phyloP scores from a whole-genome alignment of 2,329 filamentous ascomycete genomes.

The Shiraia sp. region DNA sequence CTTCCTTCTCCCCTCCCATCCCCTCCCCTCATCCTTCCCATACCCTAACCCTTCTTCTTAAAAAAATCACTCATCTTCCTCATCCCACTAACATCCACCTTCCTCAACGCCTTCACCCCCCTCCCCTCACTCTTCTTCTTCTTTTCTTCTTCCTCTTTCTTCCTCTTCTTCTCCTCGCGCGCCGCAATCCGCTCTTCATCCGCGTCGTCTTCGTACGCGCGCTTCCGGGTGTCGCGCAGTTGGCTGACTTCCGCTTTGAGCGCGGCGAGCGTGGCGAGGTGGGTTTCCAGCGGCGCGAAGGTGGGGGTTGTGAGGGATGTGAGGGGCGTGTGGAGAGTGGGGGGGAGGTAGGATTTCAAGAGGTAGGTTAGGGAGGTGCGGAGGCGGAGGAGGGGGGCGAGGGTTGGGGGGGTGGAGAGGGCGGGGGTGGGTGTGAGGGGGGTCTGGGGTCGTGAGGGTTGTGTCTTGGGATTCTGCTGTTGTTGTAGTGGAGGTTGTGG shows the following conservation, averaged over 20 bases:
- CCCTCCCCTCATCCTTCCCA: too few relatives aligned
- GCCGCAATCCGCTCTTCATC: constrained; percentile 69
- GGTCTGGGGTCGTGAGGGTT: constrained; percentile 16
- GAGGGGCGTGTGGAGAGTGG: constrained; percentile 50
- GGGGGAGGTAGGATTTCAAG: constrained; percentile 61
- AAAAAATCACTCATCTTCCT: constrained; percentile 97
- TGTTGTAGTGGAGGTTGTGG: constrained; percentile 7
- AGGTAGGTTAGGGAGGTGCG: constrained; percentile 69
- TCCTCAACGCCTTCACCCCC: constrained; percentile 79
- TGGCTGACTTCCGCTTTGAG: constrained; percentile 73
- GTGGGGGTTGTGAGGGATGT: constrained; percentile 54
- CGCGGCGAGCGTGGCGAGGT: constrained; percentile 67
- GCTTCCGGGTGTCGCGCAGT: constrained; percentile 69
- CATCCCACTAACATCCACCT: constrained; percentile 91
- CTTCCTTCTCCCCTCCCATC: too few relatives aligned
- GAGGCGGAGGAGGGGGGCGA: constrained; percentile 65
- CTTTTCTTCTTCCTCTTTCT: constrained; percentile 86
- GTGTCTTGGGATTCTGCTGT: constrained; percentile 26
- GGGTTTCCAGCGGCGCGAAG: constrained; percentile 72
- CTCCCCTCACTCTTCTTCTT: constrained; percentile 78
- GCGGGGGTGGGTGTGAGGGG: constrained; percentile 14
- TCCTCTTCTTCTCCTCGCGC: constrained; percentile 78
- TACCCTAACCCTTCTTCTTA: constrained; percentile 39
- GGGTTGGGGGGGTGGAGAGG: constrained; percentile 43
- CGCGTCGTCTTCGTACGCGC: constrained; percentile 52